Percentiles rank a stretch among this genome's conserved stretches.
phyloP scores from a whole-genome alignment of 2,329 filamentous ascomycete species.

The Ilyonectria robusta region DNA sequence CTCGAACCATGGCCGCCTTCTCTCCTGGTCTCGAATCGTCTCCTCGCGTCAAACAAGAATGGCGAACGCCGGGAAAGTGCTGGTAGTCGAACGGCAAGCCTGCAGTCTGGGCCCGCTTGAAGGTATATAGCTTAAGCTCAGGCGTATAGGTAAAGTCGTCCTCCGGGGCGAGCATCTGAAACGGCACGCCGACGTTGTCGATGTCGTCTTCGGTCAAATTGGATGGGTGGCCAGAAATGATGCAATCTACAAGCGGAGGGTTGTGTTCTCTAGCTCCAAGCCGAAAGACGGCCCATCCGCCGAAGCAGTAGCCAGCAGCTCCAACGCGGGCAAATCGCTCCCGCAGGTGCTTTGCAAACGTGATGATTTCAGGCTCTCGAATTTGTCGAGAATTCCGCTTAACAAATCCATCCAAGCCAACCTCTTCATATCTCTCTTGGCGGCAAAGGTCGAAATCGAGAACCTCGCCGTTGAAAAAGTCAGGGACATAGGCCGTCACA shows the following conservation, averaged over 20 bases:
- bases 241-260: slow-evolving; percentile 10
- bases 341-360: not conserved
- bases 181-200: slow-evolving; percentile 1
- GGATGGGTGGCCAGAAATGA: slow-evolving; percentile 13
- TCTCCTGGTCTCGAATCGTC: slow-evolving; percentile 8
- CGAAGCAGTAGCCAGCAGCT: slow-evolving; percentile 14
- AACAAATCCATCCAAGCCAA: slow-evolving; percentile 1
- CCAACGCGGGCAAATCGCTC: not conserved
- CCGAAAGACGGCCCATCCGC: slow-evolving; percentile 17
- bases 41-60: slow-evolving; percentile 22
- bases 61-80: slow-evolving; percentile 25
- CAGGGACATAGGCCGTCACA: slow-evolving; percentile 11
- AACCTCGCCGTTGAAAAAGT: slow-evolving; percentile 12
- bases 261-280: not conserved
- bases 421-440: not conserved
- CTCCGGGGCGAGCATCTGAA: slow-evolving; percentile 15
- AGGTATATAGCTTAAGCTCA: slow-evolving; percentile 9
- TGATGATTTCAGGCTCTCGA: slow-evolving; percentile 4
- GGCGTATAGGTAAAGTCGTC: slow-evolving; percentile 6
- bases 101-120: slow-evolving; percentile 5
- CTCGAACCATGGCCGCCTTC: slow-evolving; percentile 24
- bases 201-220: slow-evolving; percentile 8
- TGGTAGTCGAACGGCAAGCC: slow-evolving; percentile 30
- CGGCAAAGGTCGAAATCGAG: not conserved
- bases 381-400: not conserved